Percentiles rank a stretch among this genome's conserved stretches.
These are phyloP conservation scores for Nicotiana benthamiana DNA, from an alignment of 257 asterid species.

Conservation along the genomic window DNA sequence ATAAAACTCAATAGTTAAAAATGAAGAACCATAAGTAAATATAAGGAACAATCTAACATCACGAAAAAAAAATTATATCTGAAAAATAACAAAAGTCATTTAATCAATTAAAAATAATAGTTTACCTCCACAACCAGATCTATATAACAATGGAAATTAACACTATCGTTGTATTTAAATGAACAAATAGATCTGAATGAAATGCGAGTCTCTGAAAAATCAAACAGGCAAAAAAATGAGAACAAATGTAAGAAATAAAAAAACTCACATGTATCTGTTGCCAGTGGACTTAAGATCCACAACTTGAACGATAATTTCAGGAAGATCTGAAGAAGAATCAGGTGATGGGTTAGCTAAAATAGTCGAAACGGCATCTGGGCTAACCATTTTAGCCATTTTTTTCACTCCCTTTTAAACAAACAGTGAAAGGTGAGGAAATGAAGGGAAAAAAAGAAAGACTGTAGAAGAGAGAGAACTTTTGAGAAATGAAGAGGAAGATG, in stretches of 20 bases:
- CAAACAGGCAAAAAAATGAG: background rate
- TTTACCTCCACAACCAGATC: background rate
- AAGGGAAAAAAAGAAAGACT: background rate
- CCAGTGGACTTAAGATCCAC: slow-evolving; percentile 70
- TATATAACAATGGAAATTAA: background rate
- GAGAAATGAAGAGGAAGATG: background rate
- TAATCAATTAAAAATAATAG: background rate
- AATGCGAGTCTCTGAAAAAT: background rate
- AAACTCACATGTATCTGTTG: slow-evolving; percentile 40
- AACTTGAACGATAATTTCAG: slow-evolving; percentile 67
- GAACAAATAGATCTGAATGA: background rate
- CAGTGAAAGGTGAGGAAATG: background rate
- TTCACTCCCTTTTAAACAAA: background rate
- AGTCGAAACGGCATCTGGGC: slow-evolving; percentile 58
- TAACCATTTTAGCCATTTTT: slow-evolving; percentile 42
- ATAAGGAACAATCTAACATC: background rate
- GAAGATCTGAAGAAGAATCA: slow-evolving; percentile 48
- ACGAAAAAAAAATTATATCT: background rate
- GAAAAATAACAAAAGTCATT: background rate
- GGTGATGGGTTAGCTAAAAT: slow-evolving; percentile 75
- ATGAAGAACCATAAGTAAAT: background rate
- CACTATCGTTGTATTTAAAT: background rate
- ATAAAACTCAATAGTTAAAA: background rate
- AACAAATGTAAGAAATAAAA: background rate
- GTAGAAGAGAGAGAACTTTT: background rate